Conservation (phyloP, 2,329 filamentous ascomycete species). For the Seiridium cupressi region DNA sequence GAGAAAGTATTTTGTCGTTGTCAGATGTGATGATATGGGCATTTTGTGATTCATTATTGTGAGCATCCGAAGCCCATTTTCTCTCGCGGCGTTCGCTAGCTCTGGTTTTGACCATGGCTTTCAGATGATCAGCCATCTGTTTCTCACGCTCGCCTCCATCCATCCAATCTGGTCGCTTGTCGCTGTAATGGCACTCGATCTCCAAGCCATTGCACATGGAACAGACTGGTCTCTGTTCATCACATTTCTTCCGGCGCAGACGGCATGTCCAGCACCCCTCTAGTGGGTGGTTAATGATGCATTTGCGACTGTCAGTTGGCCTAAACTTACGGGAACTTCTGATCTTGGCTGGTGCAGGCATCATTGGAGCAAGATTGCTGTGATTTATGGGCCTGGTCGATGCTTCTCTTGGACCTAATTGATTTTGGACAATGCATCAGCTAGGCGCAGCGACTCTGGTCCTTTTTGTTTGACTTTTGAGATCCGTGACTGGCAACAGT, state of each 20-base stretch:
- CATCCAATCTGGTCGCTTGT: constrained; percentile 57
- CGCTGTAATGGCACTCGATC: constrained; percentile 53
- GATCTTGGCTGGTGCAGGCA: neutral
- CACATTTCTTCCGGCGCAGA: constrained; percentile 61
- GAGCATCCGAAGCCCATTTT: constrained; percentile 44
- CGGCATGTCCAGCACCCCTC: constrained; percentile 61
- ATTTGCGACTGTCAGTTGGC: neutral
- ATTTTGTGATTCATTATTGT: neutral
- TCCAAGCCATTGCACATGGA: constrained; percentile 48
- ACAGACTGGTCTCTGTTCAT: constrained; percentile 52
- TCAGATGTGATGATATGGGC: neutral
- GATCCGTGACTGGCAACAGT: no score
- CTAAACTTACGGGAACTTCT: constrained; percentile 10
- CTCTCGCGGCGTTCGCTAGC: constrained; percentile 47
- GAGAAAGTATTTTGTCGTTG: constrained; percentile 3
- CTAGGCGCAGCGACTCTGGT: no score
- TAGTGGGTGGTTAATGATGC: constrained; percentile 16
- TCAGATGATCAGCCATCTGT: constrained; percentile 51
- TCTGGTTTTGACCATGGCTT: constrained; percentile 55
- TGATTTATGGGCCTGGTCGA: no score
- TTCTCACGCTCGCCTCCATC: constrained; percentile 48
- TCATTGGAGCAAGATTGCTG: neutral
- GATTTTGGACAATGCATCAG: no score
- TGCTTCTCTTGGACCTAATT: no score
- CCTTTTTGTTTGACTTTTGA: no score